Base-by-base conservation (phyloP, 139 green algal species). In the Microglena sp. region DNA sequence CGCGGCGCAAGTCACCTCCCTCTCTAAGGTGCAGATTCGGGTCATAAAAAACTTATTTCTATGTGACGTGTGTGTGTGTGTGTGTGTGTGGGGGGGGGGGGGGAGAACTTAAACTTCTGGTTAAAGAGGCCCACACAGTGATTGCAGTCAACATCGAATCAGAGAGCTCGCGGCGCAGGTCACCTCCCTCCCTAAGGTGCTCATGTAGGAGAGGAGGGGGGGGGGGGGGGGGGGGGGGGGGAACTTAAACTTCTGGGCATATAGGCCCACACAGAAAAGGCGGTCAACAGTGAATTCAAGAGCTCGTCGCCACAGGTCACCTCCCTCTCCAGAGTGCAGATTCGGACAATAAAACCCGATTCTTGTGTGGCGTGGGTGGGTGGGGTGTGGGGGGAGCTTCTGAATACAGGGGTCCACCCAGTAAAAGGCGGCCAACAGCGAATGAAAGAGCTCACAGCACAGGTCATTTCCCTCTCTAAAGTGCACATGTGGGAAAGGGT, bases 361-460 rank as follows among this genome's bases (percentile, higher is more conserved):
- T 33, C 27, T 27, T 24, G 21, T 27, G 21, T 55, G 31, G 22
- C 45, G 26, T 69, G 54, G 21, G 1, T 4, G 2, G 57, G 34
- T 0, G 30, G 4, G 35, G 56, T 33, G 34, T 22, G 24, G 34
- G 57, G 33, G 6, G 33, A 58, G 46, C 11, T 29, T 30, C n/a
- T n/a, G 8, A 7, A 58, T 32, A 8, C 5, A 32, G 29, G 59
- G 61, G 62, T 4, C 62, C 62, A 2, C 15, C 26, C 21, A 69
- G 62, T 46, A 60, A n/a, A 69, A 46, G 50, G 62, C 31, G 44
- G 29, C 1, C 27, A 67, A 29, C 32, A 64, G 3, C 62, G 67
- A 0, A 33, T 79, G 22, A 50, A 59, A 2, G 73, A 79, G 62
- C 67, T 79, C 33, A 46, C 72, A 33, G 62, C 57, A 7, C 73